phyloP scores from a whole-genome alignment of 345 rosid genomes.

The Eucalyptus sideroxylon region DNA sequence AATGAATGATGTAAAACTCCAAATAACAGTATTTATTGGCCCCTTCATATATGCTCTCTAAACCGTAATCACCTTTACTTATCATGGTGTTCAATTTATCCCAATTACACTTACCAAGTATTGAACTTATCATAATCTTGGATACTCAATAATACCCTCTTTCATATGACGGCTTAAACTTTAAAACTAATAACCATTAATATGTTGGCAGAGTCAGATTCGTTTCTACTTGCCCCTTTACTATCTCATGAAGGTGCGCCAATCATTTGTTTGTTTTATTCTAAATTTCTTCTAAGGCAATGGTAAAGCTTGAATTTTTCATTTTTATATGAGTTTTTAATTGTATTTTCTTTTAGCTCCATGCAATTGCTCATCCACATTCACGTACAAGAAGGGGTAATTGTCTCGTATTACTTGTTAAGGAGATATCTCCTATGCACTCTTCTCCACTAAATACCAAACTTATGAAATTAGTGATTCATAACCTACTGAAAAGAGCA shows the following conservation, averaged over 20 bases:
- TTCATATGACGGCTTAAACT: background rate
- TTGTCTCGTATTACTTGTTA: background rate
- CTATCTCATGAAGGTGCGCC: background rate
- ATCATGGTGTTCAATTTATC: background rate
- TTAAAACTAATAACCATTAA: background rate
- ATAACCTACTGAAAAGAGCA: background rate
- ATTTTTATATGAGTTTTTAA: too few relatives aligned
- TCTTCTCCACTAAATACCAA: background rate
- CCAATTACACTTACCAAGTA: background rate
- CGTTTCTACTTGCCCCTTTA: background rate
- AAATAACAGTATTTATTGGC: too few relatives aligned
- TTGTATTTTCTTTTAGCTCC: background rate
- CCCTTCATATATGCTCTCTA: too few relatives aligned
- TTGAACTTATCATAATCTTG: background rate
- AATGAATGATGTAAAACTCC: too few relatives aligned
- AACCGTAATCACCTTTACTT: too few relatives aligned
- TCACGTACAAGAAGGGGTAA: background rate
- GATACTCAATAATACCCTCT: background rate
- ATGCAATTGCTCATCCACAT: background rate
- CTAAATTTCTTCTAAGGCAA: too few relatives aligned
- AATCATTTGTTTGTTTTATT: too few relatives aligned
- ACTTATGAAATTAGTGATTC: background rate
- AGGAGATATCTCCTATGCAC: background rate
- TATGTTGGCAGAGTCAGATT: background rate
- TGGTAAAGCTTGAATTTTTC: too few relatives aligned